phyloP scores from a whole-genome alignment of 1,284 basidiomycete species.

The Moesziomyces globuligerus region DNA sequence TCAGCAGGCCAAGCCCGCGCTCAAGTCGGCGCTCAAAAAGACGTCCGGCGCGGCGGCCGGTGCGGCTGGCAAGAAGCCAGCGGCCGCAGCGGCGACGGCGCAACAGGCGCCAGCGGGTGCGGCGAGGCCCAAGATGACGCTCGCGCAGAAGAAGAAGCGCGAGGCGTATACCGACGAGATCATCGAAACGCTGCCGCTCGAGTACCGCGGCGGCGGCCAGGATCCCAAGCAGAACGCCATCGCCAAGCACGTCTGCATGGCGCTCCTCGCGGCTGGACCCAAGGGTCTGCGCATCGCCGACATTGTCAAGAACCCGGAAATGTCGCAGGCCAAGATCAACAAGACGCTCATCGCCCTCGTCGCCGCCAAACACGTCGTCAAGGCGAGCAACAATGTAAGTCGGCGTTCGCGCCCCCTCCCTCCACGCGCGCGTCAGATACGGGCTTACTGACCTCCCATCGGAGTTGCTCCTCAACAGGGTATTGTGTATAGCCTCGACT shows the following conservation, averaged over 20 bases:
- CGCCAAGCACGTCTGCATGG: slow-evolving; percentile 60
- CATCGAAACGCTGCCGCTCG: slow-evolving; percentile 82
- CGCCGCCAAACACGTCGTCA: slow-evolving; percentile 83
- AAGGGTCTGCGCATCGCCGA: slow-evolving; percentile 72
- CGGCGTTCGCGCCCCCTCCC: not conserved
- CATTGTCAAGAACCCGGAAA: slow-evolving; percentile 80
- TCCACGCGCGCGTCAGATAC: no score
- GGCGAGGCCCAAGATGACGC: slow-evolving; percentile 75
- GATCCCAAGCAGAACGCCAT: slow-evolving; percentile 72
- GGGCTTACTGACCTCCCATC: no score
- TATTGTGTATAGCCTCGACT: slow-evolving; percentile 60
- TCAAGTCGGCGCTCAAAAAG: slow-evolving; percentile 50
- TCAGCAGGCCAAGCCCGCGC: slow-evolving; percentile 29
- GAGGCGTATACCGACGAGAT: slow-evolving; percentile 70
- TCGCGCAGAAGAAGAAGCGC: slow-evolving; percentile 79
- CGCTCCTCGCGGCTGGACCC: slow-evolving; percentile 54
- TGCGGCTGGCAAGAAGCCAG: slow-evolving; percentile 19
- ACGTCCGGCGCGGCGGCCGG: slow-evolving; percentile 13
- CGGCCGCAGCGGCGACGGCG: slow-evolving; percentile 10
- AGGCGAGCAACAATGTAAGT: slow-evolving; percentile 70
- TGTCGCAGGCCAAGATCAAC: slow-evolving; percentile 87
- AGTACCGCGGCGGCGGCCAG: slow-evolving; percentile 79
- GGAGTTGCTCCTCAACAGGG: no score
- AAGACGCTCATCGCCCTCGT: slow-evolving; percentile 91
- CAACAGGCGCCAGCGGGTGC: no score